phyloP scores from a whole-genome alignment of 768 basidiomycete species.

The Lactifluus echinatus region DNA sequence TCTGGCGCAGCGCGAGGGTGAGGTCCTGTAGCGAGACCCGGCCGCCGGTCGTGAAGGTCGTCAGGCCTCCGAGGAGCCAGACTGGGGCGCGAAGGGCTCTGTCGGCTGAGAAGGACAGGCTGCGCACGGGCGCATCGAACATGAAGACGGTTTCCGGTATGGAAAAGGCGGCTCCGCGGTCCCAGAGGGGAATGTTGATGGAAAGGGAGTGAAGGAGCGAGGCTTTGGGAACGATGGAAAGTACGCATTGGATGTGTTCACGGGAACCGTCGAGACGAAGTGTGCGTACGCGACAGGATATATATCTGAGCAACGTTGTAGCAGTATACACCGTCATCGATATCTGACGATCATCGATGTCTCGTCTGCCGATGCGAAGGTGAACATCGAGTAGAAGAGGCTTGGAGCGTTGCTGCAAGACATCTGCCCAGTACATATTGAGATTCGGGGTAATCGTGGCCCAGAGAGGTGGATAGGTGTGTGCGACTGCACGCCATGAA shows the following conservation, averaged over 20 bases:
- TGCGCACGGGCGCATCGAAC: neutral
- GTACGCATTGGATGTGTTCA: neutral
- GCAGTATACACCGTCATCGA: neutral
- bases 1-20: neutral
- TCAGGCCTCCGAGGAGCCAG: slow-evolving; percentile 3
- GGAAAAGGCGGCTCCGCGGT: neutral
- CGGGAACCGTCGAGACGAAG: slow-evolving; percentile 8
- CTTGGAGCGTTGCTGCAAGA: slow-evolving; percentile 3
- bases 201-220: neutral
- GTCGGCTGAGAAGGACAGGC: slow-evolving; percentile 1
- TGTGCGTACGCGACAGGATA: slow-evolving; percentile 2
- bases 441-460: slow-evolving; percentile 10
- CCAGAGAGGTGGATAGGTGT: slow-evolving; percentile 5
- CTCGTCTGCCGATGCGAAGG: slow-evolving; percentile 6
- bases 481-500: neutral
- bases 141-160: neutral
- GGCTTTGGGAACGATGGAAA: neutral
- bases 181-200: slow-evolving; percentile 5
- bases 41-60: neutral
- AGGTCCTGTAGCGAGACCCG: neutral
- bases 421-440: slow-evolving; percentile 1
- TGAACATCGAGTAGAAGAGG: slow-evolving; percentile 8
- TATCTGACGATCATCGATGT: slow-evolving; percentile 5
- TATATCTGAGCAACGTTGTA: neutral
- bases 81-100: neutral